These are phyloP conservation scores for Candida sp. DNA, from an alignment of 1,139 yeast genomes.

Conservation along the genomic window DNA sequence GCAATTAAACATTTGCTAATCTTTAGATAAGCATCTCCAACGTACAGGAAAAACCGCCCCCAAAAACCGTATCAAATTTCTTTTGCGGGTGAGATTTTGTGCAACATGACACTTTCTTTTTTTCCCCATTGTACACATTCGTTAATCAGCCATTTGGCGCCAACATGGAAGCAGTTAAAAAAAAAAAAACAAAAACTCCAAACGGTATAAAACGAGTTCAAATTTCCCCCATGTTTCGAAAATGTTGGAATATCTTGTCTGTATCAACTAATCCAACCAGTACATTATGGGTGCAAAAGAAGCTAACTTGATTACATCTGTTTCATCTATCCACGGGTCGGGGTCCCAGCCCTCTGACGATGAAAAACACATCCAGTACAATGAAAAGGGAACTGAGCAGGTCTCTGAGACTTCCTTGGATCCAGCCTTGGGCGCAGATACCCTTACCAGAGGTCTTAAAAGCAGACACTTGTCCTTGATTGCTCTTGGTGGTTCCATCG, in stretches of 20 bases:
- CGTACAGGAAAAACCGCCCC: background rate
- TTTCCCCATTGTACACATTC: background rate
- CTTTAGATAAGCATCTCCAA: background rate
- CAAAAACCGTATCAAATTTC: background rate
- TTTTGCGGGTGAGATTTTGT: background rate
- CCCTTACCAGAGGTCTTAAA: conserved; percentile 40
- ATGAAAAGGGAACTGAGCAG: background rate
- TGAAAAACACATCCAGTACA: background rate
- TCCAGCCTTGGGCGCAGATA: conserved; percentile 8
- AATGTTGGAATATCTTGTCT: background rate
- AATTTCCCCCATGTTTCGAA: background rate
- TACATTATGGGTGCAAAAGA: background rate
- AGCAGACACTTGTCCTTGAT: conserved; percentile 42
- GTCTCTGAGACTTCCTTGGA: background rate
- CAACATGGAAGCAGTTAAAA: no score
- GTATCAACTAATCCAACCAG: background rate
- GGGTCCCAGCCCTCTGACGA: background rate
- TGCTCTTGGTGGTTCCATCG: conserved; percentile 45
- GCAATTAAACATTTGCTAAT: background rate
- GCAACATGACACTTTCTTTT: background rate
- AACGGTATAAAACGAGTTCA: background rate
- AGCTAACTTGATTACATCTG: background rate
- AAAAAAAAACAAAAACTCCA: background rate
- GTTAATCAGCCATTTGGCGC: background rate
- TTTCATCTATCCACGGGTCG: background rate